phyloP scores from a whole-genome alignment of 164 flowering plant species.

The Nymphaea colorata region DNA sequence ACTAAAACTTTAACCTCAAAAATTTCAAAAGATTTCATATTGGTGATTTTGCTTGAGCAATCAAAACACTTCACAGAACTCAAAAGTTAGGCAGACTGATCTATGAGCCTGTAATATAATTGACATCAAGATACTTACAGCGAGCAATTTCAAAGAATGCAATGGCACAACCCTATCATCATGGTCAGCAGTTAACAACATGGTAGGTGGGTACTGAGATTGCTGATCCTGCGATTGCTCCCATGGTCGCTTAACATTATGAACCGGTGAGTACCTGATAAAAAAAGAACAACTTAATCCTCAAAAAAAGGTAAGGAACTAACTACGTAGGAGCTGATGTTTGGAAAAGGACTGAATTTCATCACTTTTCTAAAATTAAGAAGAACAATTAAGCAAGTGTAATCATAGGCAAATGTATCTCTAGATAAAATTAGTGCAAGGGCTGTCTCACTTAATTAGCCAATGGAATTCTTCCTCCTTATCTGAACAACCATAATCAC shows the following conservation, averaged over 20 bases:
- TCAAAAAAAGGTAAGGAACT: too few relatives aligned
- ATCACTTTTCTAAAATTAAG: too few relatives aligned
- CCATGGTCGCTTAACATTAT: constrained; percentile 96
- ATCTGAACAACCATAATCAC: constrained; percentile 96
- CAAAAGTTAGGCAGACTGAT: too few relatives aligned
- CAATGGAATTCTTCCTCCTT: constrained; percentile 87
- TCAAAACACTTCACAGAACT: too few relatives aligned
- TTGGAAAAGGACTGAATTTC: too few relatives aligned
- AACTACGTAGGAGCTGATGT: too few relatives aligned
- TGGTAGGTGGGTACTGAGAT: constrained; percentile 76
- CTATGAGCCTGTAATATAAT: neutral
- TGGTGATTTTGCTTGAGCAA: too few relatives aligned
- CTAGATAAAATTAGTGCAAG: neutral
- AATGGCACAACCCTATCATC: constrained; percentile 98
- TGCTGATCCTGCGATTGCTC: constrained; percentile 31
- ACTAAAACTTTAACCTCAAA: too few relatives aligned
- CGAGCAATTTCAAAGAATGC: constrained; percentile 83
- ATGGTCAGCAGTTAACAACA: constrained; percentile 97
- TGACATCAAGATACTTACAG: constrained; percentile 33
- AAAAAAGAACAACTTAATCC: neutral
- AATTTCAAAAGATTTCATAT: too few relatives aligned
- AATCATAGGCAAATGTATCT: too few relatives aligned
- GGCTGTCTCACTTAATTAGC: constrained; percentile 57
- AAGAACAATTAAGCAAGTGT: too few relatives aligned
- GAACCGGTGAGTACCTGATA: constrained; percentile 89